Percentiles rank a stretch among this genome's conserved stretches.
These are phyloP conservation scores for Ganoderma leucocontextum DNA, from an alignment of 1,284 basidiomycete genomes.

Conservation along the genomic window DNA sequence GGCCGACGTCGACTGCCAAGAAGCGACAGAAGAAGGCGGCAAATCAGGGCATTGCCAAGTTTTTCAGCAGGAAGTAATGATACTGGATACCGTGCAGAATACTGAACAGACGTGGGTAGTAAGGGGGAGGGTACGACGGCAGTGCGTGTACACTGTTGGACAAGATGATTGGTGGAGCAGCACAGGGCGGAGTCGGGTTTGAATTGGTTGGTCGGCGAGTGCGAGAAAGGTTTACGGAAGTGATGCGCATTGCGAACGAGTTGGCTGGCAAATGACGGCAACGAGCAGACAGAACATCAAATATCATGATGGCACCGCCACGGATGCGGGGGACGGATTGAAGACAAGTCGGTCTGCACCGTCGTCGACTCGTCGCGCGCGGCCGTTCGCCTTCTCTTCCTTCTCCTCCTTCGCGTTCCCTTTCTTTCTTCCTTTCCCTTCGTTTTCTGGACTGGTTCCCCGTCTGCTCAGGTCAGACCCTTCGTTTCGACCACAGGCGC, in stretches of 20 bases:
- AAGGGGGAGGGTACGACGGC: constrained; percentile 3
- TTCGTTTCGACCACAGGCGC: constrained; percentile 43
- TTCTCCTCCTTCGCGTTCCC: constrained; percentile 35
- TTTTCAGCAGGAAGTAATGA: constrained; percentile 59
- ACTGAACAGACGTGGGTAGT: constrained; percentile 14
- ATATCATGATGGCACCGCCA: constrained; percentile 33
- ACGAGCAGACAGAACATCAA: constrained; percentile 26
- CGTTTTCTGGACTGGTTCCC: constrained; percentile 51
- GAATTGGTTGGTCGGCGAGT: constrained; percentile 5
- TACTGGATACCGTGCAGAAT: neutral
- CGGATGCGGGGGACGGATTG: constrained; percentile 25
- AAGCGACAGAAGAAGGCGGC: constrained; percentile 47
- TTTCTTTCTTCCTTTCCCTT: constrained; percentile 39
- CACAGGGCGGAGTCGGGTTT: neutral
- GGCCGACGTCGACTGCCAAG: constrained; percentile 39
- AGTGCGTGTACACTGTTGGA: neutral
- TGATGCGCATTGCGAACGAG: neutral
- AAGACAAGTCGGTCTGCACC: constrained; percentile 27
- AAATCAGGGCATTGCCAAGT: constrained; percentile 76
- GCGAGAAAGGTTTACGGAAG: constrained; percentile 3
- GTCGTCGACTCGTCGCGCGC: constrained; percentile 22
- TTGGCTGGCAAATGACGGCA: constrained; percentile 20
- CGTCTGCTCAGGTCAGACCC: constrained; percentile 50
- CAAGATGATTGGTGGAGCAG: neutral
- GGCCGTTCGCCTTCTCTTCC: constrained; percentile 29